Evolutionary conservation across 345 rosid species (phyloP), one percentile per base, ranked within the genome.

Genomic region (Passiflora organensis): DNA sequence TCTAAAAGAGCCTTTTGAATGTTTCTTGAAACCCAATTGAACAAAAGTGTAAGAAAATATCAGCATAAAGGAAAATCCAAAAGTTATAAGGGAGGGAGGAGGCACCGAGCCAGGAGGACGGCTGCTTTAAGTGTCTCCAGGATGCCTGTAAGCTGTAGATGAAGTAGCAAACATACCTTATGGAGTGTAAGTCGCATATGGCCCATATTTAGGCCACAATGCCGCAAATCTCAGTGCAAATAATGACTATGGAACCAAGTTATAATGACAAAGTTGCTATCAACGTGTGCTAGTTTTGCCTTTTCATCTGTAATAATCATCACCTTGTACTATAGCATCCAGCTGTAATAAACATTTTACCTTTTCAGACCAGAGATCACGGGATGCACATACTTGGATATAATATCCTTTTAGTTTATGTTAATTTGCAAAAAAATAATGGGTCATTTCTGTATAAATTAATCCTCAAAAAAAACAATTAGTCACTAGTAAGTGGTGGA

Each of bases 91-190:
- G 63, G 13, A n/a, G n/a, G n/a, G n/a, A n/a, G n/a, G n/a, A n/a
- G n/a, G n/a, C n/a, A n/a, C n/a, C n/a, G n/a, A n/a, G n/a, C n/a
- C n/a, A n/a, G n/a, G n/a, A n/a, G 51, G 60, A 32, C 19, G 53
- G 61, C 46, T 23, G 57, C 57, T 49, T 32, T 53, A 23, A 41
- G 32, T 76, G 77, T 72, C 65, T 70, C 77, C 74, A 43, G 13
- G 59, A 55, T 62, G 48, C 77, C 72, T 62, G 63, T 69, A 76
- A 65, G 67, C 74, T 61, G 69, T 69, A 52, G 64, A 43, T 47
- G 53, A 43, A 61, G 55, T 58, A 43, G 49, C 48, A 51, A 15
- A 37, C 70, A 63, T 53, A 22, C 65, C 44, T 23, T 55, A 13
- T 21, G 21, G n/a, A 36, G 25, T 0, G 14, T 12, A 21, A 32